phyloP scores from a whole-genome alignment of 768 basidiomycete genomes.

The Naematelia aurantialba region DNA sequence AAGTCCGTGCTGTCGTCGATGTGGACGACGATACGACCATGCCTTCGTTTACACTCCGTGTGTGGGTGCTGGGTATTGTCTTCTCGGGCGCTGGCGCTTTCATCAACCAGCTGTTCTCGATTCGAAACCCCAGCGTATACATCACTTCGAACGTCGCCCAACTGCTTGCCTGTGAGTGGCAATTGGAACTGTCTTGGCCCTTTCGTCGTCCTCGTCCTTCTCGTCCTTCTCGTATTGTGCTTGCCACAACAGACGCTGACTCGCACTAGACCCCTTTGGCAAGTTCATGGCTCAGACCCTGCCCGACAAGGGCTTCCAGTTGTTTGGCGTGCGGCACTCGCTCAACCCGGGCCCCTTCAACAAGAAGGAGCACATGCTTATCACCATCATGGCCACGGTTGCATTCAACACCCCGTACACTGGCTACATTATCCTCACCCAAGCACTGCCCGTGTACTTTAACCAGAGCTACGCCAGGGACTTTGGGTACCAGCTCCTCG shows the following conservation, averaged over 20 bases:
- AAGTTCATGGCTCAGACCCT: conserved; percentile 21
- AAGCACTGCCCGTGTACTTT: conserved; percentile 41
- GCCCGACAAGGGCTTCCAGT: conserved; percentile 19
- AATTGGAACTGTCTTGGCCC: not conserved
- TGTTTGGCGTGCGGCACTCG: conserved; percentile 24
- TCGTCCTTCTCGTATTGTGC: too few species aligned
- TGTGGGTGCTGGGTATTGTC: conserved; percentile 39
- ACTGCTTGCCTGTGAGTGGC: conserved; percentile 56
- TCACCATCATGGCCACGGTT: conserved; percentile 43
- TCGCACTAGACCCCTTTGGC: conserved; percentile 24
- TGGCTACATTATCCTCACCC: conserved; percentile 35
- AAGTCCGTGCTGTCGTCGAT: conserved; percentile 67
- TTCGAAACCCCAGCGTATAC: conserved; percentile 57
- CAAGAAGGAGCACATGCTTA: conserved; percentile 45
- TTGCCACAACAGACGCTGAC: conserved; percentile 3
- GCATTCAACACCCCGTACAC: conserved; percentile 42
- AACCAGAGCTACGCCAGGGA: conserved; percentile 43
- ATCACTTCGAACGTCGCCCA: conserved; percentile 72
- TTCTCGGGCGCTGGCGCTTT: conserved; percentile 55
- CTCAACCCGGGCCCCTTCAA: conserved; percentile 44
- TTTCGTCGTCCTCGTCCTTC: too few species aligned
- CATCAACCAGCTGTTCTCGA: conserved; percentile 59
- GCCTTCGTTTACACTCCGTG: conserved; percentile 42
- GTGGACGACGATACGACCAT: conserved; percentile 35
- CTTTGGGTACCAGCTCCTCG: conserved; percentile 54